Percentiles rank a stretch among this genome's conserved stretches.
Evolutionary conservation across 495 filamentous ascomycete genomes (phyloP).

Genomic region (Podospora australis): DNA sequence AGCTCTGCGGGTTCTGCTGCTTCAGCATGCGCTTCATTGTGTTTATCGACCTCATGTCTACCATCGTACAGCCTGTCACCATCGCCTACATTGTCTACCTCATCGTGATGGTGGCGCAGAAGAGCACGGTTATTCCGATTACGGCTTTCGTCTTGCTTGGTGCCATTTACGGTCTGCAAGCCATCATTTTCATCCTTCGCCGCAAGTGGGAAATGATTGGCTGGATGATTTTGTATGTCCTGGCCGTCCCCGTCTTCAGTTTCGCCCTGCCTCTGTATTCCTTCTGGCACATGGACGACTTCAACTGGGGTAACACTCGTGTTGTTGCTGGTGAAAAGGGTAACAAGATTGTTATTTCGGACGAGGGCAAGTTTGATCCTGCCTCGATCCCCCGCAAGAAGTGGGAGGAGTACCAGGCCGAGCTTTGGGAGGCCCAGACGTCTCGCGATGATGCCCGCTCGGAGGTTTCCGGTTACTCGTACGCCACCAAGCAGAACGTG

Average conservation of each 20-base stretch:
- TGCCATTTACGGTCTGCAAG: conserved; percentile 93
- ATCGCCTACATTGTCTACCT: conserved; percentile 90
- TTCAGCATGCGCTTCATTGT: conserved; percentile 99
- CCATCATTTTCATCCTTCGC: conserved; percentile 90
- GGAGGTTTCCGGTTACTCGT: conserved; percentile 86
- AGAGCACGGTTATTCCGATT: conserved; percentile 61
- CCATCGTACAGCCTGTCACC: conserved; percentile 84
- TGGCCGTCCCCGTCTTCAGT: conserved; percentile 88
- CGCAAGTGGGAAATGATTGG: conserved; percentile 99
- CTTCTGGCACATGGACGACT: conserved; percentile 99
- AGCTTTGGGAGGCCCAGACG: conserved; percentile 92
- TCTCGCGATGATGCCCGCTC: conserved; percentile 69
- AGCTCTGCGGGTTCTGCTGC: conserved; percentile 98
- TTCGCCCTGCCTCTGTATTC: conserved; percentile 88
- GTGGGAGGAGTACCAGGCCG: conserved; percentile 98
- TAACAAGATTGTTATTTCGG: conserved; percentile 84
- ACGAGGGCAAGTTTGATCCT: conserved; percentile 98
- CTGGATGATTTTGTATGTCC: conserved; percentile 95
- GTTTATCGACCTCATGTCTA: conserved; percentile 87
- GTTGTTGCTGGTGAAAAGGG: conserved; percentile 95
- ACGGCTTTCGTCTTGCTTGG: conserved; percentile 85
- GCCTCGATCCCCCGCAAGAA: conserved; percentile 88
- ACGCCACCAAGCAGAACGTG: conserved; percentile 67
- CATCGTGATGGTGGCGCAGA: conserved; percentile 61
- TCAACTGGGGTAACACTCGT: conserved; percentile 95